Evolutionary conservation across 352 stramenopile species (phyloP).

Genomic region (Blastocystis sp.): DNA sequence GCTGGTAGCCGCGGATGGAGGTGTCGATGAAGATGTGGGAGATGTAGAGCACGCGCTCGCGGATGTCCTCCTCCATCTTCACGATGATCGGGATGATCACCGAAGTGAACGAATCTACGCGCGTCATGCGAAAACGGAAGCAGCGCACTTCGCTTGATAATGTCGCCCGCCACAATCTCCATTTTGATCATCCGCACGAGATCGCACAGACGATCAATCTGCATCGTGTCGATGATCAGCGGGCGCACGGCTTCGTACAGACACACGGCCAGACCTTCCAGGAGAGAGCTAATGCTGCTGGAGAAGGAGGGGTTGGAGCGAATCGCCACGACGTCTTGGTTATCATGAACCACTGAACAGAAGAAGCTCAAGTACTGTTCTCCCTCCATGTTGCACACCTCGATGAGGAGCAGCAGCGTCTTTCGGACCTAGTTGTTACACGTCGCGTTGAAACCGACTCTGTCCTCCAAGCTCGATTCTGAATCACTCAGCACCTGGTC

Average conservation of each 20-base stretch:
- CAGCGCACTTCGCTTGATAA: not conserved
- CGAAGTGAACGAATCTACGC: constrained; percentile 16
- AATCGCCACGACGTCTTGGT: not conserved
- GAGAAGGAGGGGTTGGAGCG: not conserved
- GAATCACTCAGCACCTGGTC: not conserved
- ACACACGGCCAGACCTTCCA: constrained; percentile 11
- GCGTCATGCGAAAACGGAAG: too few species aligned
- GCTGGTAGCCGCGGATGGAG: constrained; percentile 15
- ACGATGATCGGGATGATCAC: constrained; percentile 37
- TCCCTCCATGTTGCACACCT: constrained; percentile 22
- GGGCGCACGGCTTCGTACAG: constrained; percentile 45
- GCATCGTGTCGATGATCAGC: not conserved
- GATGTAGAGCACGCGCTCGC: constrained; percentile 38
- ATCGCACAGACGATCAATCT: constrained; percentile 29
- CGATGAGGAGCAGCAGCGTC: constrained; percentile 25
- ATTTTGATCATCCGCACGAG: constrained; percentile 53
- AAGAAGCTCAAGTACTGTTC: constrained; percentile 28
- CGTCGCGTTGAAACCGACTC: not conserved
- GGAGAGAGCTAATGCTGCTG: constrained; percentile 1
- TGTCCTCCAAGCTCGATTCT: not conserved
- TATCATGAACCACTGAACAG: constrained; percentile 1
- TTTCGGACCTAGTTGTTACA: not conserved
- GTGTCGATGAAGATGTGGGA: constrained; percentile 43
- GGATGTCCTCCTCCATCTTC: constrained; percentile 43
- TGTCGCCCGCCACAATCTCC: constrained; percentile 44